Evolutionary conservation across 192 early-diverging fungal genomes (phyloP).

Genomic region (Coemansia sp.): DNA sequence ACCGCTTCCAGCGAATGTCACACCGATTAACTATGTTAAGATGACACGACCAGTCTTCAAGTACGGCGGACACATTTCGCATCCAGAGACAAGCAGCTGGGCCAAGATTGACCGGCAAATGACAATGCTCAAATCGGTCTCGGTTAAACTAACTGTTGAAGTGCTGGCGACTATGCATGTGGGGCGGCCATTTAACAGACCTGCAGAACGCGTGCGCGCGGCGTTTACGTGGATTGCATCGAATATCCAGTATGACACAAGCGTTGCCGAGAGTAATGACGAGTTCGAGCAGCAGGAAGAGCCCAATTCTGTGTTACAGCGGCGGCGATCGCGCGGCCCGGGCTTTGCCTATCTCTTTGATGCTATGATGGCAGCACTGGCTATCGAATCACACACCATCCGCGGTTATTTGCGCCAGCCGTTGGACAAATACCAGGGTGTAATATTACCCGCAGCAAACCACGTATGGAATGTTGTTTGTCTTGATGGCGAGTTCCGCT

Average conservation of each 20-base stretch:
- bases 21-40: conserved; percentile 53
- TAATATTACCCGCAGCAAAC: conserved; percentile 48
- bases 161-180: conserved; percentile 64
- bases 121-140: conserved; percentile 61
- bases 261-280: conserved; percentile 35
- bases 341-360: conserved; percentile 55
- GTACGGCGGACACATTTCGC: conserved; percentile 44
- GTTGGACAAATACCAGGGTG: conserved; percentile 46
- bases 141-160: conserved; percentile 60
- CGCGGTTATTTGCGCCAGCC: conserved; percentile 55
- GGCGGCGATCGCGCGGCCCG: conserved; percentile 46
- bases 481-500: conserved; percentile 53
- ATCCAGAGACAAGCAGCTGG: conserved; percentile 51
- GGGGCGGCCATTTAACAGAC: conserved; percentile 62
- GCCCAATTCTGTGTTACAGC: conserved; percentile 45
- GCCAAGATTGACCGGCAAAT: conserved; percentile 66
- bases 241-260: conserved; percentile 59
- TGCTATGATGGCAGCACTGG: conserved; percentile 51
- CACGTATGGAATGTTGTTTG: conserved; percentile 56
- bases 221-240: conserved; percentile 69
- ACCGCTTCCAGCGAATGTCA: conserved; percentile 34
- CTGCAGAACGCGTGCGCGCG: conserved; percentile 60
- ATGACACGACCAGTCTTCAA: conserved; percentile 51
- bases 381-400: conserved; percentile 46
- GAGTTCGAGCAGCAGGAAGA: conserved; percentile 49